phyloP scores from a whole-genome alignment of 2,329 filamentous ascomycete species.

The Claviceps sp. region DNA sequence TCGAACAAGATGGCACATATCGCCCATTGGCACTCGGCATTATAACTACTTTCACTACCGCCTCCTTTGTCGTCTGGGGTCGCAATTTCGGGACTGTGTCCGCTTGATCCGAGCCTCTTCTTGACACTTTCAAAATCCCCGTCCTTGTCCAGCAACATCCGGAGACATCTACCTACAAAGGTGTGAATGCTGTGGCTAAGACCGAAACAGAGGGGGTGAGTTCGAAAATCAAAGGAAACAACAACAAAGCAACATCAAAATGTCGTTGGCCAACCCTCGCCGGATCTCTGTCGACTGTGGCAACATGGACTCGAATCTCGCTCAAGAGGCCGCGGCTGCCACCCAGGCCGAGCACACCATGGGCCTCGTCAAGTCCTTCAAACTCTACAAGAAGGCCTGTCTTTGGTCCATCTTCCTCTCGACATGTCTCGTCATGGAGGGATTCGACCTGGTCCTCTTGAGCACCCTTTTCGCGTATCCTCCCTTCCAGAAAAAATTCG shows the following conservation, averaged over 20 bases:
- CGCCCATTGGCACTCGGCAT: not conserved
- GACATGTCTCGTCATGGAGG: slow-evolving; percentile 25
- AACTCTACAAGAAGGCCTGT: slow-evolving; percentile 25
- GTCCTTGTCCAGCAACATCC: too few species aligned
- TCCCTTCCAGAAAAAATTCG: slow-evolving; percentile 27
- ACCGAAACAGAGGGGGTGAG: not conserved
- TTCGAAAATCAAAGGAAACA: not conserved
- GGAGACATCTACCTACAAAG: not conserved
- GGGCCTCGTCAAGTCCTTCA: slow-evolving; percentile 21
- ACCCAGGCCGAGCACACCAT: slow-evolving; percentile 22
- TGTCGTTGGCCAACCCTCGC: slow-evolving; percentile 2
- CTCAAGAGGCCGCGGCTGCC: slow-evolving; percentile 13
- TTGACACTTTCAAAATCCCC: too few species aligned
- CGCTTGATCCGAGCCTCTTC: not conserved
- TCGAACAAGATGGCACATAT: not conserved
- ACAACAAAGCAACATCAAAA: not conserved
- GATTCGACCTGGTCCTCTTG: slow-evolving; percentile 27
- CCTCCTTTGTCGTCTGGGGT: not conserved
- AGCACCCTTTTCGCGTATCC: slow-evolving; percentile 27
- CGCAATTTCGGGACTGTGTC: not conserved
- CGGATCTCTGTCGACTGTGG: slow-evolving; percentile 3
- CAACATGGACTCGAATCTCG: slow-evolving; percentile 7
- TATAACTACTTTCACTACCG: not conserved
- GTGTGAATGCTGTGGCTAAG: not conserved
- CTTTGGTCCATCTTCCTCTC: slow-evolving; percentile 25